Evolutionary conservation across 495 filamentous ascomycete species (phyloP).

Genomic region (Aspergillus indologenus): DNA sequence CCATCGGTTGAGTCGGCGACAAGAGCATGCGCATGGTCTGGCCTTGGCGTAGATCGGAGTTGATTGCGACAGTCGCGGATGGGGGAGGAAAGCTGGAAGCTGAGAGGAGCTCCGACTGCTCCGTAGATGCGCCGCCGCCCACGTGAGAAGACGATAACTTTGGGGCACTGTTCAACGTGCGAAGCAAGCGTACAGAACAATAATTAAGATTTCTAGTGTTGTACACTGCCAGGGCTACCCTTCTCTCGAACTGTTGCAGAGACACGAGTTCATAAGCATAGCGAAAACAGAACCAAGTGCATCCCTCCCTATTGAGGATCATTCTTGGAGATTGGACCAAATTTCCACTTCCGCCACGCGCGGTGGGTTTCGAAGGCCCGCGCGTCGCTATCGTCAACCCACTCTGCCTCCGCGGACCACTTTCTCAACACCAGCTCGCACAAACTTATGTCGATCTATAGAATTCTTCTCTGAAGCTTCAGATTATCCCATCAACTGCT

Average conservation of each 20-base stretch:
- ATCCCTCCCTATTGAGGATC: not conserved
- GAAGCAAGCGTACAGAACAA: not conserved
- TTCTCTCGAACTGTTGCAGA: too few relatives aligned
- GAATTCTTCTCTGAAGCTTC: too few relatives aligned
- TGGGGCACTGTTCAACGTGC: not conserved
- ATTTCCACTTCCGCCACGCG: conserved; percentile 9
- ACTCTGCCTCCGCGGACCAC: not conserved
- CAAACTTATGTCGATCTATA: too few relatives aligned
- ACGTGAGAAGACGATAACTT: conserved; percentile 18
- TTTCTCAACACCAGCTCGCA: not conserved
- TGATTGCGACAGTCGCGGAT: conserved; percentile 15
- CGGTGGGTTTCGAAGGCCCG: conserved; percentile 10
- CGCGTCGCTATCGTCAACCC: conserved; percentile 18
- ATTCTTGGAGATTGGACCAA: conserved; percentile 1
- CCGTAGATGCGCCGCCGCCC: conserved; percentile 18
- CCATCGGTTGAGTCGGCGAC: conserved; percentile 39
- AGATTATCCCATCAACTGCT: too few relatives aligned
- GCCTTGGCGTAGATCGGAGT: conserved; percentile 17
- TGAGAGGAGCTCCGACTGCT: too few relatives aligned
- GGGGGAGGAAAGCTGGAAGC: conserved; percentile 13
- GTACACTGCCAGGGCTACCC: too few relatives aligned
- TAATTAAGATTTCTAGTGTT: too few relatives aligned
- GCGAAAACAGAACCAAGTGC: not conserved
- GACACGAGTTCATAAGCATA: not conserved
- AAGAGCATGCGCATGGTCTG: conserved; percentile 39